Base-by-base conservation (phyloP, 768 basidiomycete genomes). In the Boletus pseudo-olivaceus region DNA sequence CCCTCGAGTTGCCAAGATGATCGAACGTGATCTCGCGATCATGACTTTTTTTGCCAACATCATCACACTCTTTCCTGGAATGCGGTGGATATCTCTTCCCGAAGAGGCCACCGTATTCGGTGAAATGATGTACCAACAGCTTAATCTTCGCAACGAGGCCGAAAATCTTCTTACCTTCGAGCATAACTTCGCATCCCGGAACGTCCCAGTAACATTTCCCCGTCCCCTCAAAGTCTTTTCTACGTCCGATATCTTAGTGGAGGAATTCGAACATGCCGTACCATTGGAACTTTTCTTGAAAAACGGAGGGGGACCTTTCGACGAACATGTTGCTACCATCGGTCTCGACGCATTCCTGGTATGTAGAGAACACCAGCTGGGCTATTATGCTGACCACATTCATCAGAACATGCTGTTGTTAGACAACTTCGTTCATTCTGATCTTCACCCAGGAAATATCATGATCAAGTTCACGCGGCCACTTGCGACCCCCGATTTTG, bases 401-500 rank as follows among this genome's bases (percentile, higher is more conserved):
- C 34, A 20, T 17, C 62, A 98, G 93, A 93, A 98, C 73, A 99
- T 99, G 97, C 83, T 99, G 19, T 76, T 99, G 1, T 76, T 99
- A 42, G 97, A 99, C 72, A 98, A 99, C 71, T 99, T 97, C 71
- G 93, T 96, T 10, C 97, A 98, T 68, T 79, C 90, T 4, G 91
- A 93, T 66, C 81, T 93, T 20, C 91, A 92, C 68, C 89, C 91
- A 3, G 96, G 96, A 30, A 98, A 98, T 69, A 95, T 98, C 72
- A 90, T 97, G 87, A 84, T 99, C 76, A 97, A 96, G 68, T 98
- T 98, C 75, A 87, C 84, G 66, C 91, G 90, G 67, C 93, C 93
- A 0, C 82, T 88, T 9, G 80, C 83, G 1, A 88, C 91, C 0
- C 72, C 76, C 41, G 77, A 83, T 61, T 75, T 91, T 43, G 70